A percentile compares a stretch with the other conserved stretches of the same genome.
These are phyloP conservation scores for Lasiodiplodia citricola DNA, from an alignment of 2,329 filamentous ascomycete genomes.

Conservation along the genomic window DNA sequence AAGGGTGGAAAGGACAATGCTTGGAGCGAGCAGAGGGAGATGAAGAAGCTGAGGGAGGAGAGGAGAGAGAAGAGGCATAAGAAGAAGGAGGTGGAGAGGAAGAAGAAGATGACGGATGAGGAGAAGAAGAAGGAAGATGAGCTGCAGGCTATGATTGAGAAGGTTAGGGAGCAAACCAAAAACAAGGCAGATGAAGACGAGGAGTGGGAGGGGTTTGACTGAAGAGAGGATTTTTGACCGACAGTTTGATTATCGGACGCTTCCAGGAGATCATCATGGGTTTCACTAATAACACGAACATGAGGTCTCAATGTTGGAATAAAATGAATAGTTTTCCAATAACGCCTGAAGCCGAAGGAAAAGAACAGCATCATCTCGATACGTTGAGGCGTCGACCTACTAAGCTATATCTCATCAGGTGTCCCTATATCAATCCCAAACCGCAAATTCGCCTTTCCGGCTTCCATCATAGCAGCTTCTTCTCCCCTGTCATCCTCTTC, in stretches of 20 bases:
- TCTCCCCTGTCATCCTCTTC: neutral
- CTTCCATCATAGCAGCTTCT: neutral
- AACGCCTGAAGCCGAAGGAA: too few relatives aligned
- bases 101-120: slow-evolving; percentile 40
- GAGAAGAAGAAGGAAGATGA: slow-evolving; percentile 38
- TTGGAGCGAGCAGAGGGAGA: slow-evolving; percentile 46
- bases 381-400: too few relatives aligned
- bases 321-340: too few relatives aligned
- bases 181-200: slow-evolving; percentile 33
- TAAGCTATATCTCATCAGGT: neutral
- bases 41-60: slow-evolving; percentile 38
- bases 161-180: slow-evolving; percentile 31
- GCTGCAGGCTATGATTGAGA: slow-evolving; percentile 36
- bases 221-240: neutral
- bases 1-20: slow-evolving; percentile 37
- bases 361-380: too few relatives aligned
- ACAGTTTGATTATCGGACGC: neutral
- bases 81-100: slow-evolving; percentile 25
- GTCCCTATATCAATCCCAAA: neutral
- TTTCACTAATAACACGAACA: neutral
- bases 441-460: neutral
- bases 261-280: neutral
- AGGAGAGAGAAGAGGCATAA: slow-evolving; percentile 42
- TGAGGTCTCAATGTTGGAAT: neutral
- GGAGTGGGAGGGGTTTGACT: slow-evolving; percentile 38